Conservation (phyloP, 2,329 filamentous ascomycete species). For the Epichloe aotearoae region DNA sequence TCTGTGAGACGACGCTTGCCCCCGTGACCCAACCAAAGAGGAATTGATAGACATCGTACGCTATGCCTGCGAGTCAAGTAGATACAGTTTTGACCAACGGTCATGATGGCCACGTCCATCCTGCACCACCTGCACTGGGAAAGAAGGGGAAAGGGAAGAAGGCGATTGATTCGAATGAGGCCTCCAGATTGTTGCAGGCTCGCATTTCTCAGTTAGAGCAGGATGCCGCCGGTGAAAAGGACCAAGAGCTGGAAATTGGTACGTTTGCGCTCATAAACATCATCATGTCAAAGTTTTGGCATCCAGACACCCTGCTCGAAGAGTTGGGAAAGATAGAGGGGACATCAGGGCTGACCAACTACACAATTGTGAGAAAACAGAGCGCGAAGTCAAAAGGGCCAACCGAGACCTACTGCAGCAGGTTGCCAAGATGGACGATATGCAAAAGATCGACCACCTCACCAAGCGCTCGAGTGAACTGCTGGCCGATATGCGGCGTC, state of each 20-base stretch:
- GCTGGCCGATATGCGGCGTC: slow-evolving; percentile 84
- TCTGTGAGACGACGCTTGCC: slow-evolving; percentile 8
- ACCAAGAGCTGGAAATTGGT: slow-evolving; percentile 94
- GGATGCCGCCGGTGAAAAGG: slow-evolving; percentile 85
- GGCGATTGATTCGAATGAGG: slow-evolving; percentile 70
- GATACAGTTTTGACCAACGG: slow-evolving; percentile 30
- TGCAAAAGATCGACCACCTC: slow-evolving; percentile 82
- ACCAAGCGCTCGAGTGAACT: slow-evolving; percentile 87
- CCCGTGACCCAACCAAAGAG: slow-evolving; percentile 5
- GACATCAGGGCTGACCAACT: neutral
- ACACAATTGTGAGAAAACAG: slow-evolving; percentile 29
- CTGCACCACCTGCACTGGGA: slow-evolving; percentile 26
- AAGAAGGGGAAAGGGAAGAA: slow-evolving; percentile 85
- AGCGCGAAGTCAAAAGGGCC: slow-evolving; percentile 86
- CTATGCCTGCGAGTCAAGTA: slow-evolving; percentile 27
- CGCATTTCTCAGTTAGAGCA: slow-evolving; percentile 93
- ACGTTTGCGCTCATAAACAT: neutral
- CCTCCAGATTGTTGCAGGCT: slow-evolving; percentile 79
- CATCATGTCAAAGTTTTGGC: neutral
- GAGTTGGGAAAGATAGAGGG: neutral
- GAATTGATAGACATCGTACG: slow-evolving; percentile 9
- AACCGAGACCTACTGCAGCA: slow-evolving; percentile 82
- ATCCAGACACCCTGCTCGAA: neutral
- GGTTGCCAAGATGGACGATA: slow-evolving; percentile 80
- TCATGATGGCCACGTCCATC: slow-evolving; percentile 25